Evolutionary conservation across 768 basidiomycete species (phyloP).

Genomic region (Leccinum obscurum): DNA sequence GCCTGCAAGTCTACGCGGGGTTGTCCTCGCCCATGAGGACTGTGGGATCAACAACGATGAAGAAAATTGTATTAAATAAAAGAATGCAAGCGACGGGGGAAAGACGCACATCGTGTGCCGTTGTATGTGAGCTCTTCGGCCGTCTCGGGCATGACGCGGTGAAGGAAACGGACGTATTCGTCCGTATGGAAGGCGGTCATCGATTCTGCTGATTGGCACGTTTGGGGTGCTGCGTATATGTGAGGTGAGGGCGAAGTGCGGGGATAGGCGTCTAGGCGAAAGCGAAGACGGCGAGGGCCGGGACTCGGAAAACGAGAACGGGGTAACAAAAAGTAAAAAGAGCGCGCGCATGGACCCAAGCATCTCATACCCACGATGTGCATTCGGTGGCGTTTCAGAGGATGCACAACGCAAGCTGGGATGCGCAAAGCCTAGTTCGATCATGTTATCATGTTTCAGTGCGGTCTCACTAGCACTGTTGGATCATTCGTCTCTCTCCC

Average conservation of each 20-base stretch:
- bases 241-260: not conserved
- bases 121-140: conserved; percentile 81
- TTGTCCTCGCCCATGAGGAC: conserved; percentile 87
- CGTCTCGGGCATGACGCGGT: conserved; percentile 88
- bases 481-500: too few species aligned
- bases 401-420: too few species aligned
- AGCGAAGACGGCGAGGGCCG: too few species aligned
- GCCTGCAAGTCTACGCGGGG: conserved; percentile 55
- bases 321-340: too few species aligned
- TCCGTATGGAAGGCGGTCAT: conserved; percentile 98
- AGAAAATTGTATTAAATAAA: not conserved
- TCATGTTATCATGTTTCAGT: too few species aligned
- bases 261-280: not conserved
- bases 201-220: conserved; percentile 71
- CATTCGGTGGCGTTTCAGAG: too few species aligned
- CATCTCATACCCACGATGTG: too few species aligned
- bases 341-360: too few species aligned
- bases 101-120: conserved; percentile 74
- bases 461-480: too few species aligned
- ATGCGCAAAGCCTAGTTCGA: too few species aligned
- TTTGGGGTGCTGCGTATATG: conserved; percentile 55
- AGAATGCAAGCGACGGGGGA: not conserved
- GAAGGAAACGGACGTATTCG: conserved; percentile 94
- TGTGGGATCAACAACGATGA: conserved; percentile 17
- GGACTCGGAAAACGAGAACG: too few species aligned